Evolutionary conservation across 345 rosid genomes (phyloP).

Genomic region (Rhizophora mangle): DNA sequence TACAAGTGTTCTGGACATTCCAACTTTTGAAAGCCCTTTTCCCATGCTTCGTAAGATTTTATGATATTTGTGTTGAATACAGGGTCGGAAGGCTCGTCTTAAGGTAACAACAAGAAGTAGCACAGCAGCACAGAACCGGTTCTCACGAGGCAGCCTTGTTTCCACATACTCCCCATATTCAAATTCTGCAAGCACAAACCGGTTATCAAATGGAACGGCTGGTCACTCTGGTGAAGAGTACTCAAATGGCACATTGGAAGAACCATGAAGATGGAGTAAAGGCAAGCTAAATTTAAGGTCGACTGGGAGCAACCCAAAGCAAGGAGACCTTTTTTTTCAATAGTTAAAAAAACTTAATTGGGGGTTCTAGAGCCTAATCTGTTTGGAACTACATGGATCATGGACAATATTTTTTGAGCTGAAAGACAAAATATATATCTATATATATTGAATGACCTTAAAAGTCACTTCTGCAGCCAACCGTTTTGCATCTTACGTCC

Average conservation of each 20-base stretch:
- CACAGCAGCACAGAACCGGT: constrained; percentile 70
- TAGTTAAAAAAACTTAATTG: neutral
- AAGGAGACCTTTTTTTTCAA: neutral
- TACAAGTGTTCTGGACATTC: neutral
- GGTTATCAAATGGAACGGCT: constrained; percentile 54
- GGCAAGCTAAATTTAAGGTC: neutral
- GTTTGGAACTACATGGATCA: neutral
- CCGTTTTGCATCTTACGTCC: too few species aligned
- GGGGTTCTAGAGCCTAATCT: neutral
- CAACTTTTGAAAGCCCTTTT: neutral
- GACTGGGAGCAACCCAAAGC: neutral
- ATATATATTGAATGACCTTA: too few species aligned
- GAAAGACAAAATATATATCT: too few species aligned
- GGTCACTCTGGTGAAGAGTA: constrained; percentile 55
- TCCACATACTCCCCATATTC: constrained; percentile 49
- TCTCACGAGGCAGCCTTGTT: constrained; percentile 57
- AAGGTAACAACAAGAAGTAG: constrained; percentile 74
- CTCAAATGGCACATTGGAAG: constrained; percentile 49
- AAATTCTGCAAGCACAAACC: constrained; percentile 46
- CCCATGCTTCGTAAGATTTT: too few species aligned
- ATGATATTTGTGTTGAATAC: constrained; percentile 9
- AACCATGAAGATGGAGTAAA: constrained; percentile 31
- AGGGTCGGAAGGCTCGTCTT: constrained; percentile 90
- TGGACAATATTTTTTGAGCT: too few species aligned
- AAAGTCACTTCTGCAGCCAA: too few species aligned